Conservation (phyloP, 768 basidiomycete genomes). For the Punctularia strigosozonata region DNA sequence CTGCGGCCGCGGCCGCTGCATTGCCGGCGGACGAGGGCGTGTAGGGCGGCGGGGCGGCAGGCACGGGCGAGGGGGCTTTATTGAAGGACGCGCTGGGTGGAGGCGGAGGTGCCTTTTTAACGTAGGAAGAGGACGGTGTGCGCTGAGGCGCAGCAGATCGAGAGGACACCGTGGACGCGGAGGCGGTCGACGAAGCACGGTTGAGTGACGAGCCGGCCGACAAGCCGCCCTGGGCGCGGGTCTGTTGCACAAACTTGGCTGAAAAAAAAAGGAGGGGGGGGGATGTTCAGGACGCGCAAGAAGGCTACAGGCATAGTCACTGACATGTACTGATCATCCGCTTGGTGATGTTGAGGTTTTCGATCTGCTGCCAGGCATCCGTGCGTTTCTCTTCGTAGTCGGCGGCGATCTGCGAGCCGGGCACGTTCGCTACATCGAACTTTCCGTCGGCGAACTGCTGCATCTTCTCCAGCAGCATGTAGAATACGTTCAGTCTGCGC, state of each 20-base stretch:
- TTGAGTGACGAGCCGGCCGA: conserved; percentile 6
- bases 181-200: conserved; percentile 13
- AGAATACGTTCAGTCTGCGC: conserved; percentile 80
- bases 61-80: conserved; percentile 31
- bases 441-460: conserved; percentile 73
- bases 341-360: conserved; percentile 73
- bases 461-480: conserved; percentile 90
- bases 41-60: conserved; percentile 27
- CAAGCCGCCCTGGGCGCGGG: conserved; percentile 21
- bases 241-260: conserved; percentile 62
- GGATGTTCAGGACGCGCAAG: neutral
- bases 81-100: conserved; percentile 27
- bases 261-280: conserved; percentile 1
- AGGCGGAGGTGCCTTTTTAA: conserved; percentile 19
- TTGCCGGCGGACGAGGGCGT: conserved; percentile 12
- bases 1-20: conserved; percentile 18
- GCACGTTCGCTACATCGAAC: conserved; percentile 54
- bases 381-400: conserved; percentile 78
- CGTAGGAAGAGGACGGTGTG: conserved; percentile 5
- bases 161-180: conserved; percentile 8
- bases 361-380: conserved; percentile 70
- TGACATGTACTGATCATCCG: conserved; percentile 76
- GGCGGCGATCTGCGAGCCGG: conserved; percentile 56
- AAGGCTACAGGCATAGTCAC: conserved; percentile 17
- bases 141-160: no score